Evolutionary conservation across 139 green algal species (phyloP), one percentile per base, ranked within the genome.

Genomic region (Asterochloris erici): DNA sequence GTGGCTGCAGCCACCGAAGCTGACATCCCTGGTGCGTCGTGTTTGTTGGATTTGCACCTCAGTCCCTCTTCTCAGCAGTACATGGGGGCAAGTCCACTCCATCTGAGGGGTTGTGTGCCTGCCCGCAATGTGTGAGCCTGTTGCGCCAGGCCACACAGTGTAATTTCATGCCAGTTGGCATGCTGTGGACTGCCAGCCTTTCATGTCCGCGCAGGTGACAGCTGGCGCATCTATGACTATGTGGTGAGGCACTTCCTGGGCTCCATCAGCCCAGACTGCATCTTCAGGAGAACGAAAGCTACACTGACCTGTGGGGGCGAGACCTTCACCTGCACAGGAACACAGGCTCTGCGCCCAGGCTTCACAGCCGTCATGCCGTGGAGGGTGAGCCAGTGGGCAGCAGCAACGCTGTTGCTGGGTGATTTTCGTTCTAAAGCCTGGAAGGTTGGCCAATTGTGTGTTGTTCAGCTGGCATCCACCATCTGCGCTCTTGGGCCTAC

Each of bases 181-280:
- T 6, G n/a, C 4, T 88, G 95, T 84, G 79, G 24, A 0, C 90
- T 96, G 73, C 85, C 98, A 0, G 93, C 91, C 38, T 54, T 54
- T 54, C 6, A 6, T 54, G 4, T 54, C 38, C 38, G 6, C 0
- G 94, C 91, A 17, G 94, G 92, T 0, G 94, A 97, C 76, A 78
- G 84, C n/a, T 98, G 94, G 94, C 86, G 94, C 1, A 64, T 98
- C 12, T 98, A 98, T 82, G 95, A 98, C 64, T 95, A 93, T 61
- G 86, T 98, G 24, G 82, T 86, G 10, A 85, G 95, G 0, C 90
- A 95, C 85, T 98, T 98, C 84, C 87, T 98, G 75, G 95, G 82
- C 29, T 95, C 88, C 24, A 77, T 97, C n/a, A 94, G 85, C 14
- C 85, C 83, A 15, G 91, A 96, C 76, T 89, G 84, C 38, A 85